Conservation (phyloP, 1,284 basidiomycete genomes). For the Fomitiporia mediterranea region DNA sequence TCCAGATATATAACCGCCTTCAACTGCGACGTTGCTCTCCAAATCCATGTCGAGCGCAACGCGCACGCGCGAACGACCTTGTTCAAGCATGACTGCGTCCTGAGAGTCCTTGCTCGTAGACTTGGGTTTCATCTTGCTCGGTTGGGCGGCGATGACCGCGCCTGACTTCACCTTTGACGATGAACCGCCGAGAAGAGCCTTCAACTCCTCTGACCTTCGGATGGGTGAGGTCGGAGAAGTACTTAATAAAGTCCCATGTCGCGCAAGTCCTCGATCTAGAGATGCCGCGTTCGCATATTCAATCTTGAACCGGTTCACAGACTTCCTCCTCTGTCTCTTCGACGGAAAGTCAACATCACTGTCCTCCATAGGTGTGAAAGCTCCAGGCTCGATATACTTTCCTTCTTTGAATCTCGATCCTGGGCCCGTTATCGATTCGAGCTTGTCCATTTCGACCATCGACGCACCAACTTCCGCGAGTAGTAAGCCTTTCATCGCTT, state of each 20-base stretch:
- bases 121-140: conserved; percentile 12
- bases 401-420: conserved; percentile 37
- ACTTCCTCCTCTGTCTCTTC: no score
- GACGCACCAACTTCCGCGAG: conserved; percentile 40
- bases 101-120: conserved; percentile 14
- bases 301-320: no score
- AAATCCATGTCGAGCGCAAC: conserved; percentile 83
- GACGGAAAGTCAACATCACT: no score
- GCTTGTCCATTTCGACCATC: conserved; percentile 38
- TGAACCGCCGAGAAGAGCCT: conserved; percentile 55
- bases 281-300: conserved; percentile 5
- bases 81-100: conserved; percentile 35
- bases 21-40: conserved; percentile 74
- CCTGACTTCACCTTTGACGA: conserved; percentile 51
- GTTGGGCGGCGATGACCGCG: conserved; percentile 38
- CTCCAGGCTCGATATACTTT: conserved; percentile 32
- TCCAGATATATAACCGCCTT: conserved; percentile 77
- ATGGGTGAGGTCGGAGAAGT: conserved; percentile 38
- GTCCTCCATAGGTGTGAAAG: conserved; percentile 31
- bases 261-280: conserved; percentile 18
- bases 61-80: conserved; percentile 63
- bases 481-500: conserved; percentile 40
- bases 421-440: conserved; percentile 21
- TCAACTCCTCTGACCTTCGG: conserved; percentile 51
- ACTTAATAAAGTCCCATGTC: conserved; percentile 51